These are phyloP conservation scores for Rhizopogon roseolus DNA, from an alignment of 768 basidiomycete species.

Conservation along the genomic window DNA sequence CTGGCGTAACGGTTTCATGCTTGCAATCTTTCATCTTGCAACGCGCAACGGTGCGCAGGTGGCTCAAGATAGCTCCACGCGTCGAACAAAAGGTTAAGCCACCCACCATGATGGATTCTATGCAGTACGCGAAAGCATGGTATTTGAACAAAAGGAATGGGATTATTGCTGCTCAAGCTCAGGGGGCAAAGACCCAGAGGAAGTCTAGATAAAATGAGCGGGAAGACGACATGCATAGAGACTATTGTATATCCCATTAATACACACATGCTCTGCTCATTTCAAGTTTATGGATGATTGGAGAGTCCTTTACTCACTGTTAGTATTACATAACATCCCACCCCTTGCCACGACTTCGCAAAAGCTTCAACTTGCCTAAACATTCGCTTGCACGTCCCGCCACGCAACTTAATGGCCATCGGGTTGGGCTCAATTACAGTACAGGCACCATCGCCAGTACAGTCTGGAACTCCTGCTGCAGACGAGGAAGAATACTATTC, in stretches of 20 bases:
- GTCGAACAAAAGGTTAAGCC: constrained; percentile 9
- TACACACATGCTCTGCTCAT: neutral
- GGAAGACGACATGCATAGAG: neutral
- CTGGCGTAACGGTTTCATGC: constrained; percentile 41
- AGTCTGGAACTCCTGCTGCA: constrained; percentile 34
- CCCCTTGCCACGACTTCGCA: too few relatives aligned
- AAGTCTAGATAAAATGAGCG: neutral
- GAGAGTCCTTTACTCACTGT: too few relatives aligned
- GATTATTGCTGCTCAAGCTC: neutral
- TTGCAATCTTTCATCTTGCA: constrained; percentile 46
- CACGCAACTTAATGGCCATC: constrained; percentile 28
- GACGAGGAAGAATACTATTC: constrained; percentile 90
- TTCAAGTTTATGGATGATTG: neutral
- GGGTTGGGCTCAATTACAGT: constrained; percentile 31
- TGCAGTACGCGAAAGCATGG: constrained; percentile 12
- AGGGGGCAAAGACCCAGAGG: neutral
- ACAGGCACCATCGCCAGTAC: constrained; percentile 16
- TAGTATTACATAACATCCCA: too few relatives aligned
- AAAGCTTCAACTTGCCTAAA: too few relatives aligned
- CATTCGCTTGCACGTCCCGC: neutral
- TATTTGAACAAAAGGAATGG: neutral
- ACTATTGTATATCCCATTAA: neutral
- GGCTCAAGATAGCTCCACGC: constrained; percentile 28
- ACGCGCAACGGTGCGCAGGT: constrained; percentile 33
- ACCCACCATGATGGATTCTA: constrained; percentile 23